phyloP scores from a whole-genome alignment of 1,284 basidiomycete genomes.

The Fomitiporia mediterranea region DNA sequence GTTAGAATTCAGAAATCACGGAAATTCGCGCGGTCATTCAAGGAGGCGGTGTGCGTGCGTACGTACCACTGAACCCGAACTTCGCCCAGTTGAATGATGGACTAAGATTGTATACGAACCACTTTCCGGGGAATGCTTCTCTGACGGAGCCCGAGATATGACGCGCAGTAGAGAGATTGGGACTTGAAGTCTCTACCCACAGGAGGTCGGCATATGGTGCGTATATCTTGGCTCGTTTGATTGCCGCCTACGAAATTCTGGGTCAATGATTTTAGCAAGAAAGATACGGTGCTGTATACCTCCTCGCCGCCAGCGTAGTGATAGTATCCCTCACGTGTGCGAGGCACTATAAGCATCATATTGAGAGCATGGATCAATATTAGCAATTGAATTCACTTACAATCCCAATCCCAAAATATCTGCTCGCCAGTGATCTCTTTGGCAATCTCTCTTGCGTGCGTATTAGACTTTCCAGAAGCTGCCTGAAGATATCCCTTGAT shows the following conservation, averaged over 20 bases:
- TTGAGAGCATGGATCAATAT: neutral
- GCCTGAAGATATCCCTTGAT: slow-evolving; percentile 57
- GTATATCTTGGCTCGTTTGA: slow-evolving; percentile 76
- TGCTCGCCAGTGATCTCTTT: slow-evolving; percentile 63
- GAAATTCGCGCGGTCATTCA: neutral
- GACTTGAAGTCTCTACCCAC: slow-evolving; percentile 89
- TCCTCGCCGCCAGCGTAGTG: slow-evolving; percentile 83
- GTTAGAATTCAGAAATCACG: slow-evolving; percentile 1
- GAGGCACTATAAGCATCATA: slow-evolving; percentile 50
- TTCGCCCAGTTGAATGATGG: slow-evolving; percentile 92
- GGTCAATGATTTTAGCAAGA: slow-evolving; percentile 9
- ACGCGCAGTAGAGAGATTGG: slow-evolving; percentile 76
- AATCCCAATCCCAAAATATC: slow-evolving; percentile 86
- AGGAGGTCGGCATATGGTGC: slow-evolving; percentile 82
- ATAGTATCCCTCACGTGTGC: slow-evolving; percentile 91
- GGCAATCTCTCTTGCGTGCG: slow-evolving; percentile 70
- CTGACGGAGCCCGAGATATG: slow-evolving; percentile 77
- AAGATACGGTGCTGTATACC: too few relatives aligned
- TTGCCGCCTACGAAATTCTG: slow-evolving; percentile 50
- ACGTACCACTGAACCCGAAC: slow-evolving; percentile 71
- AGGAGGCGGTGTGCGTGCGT: slow-evolving; percentile 17
- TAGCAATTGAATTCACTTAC: slow-evolving; percentile 38
- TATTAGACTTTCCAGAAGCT: slow-evolving; percentile 66
- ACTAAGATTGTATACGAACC: slow-evolving; percentile 93
- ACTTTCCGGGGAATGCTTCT: slow-evolving; percentile 71